Percentiles rank a stretch among this genome's conserved stretches.
Conservation (phyloP, 139 green algal genomes). For the Bryopsis sp. region DNA sequence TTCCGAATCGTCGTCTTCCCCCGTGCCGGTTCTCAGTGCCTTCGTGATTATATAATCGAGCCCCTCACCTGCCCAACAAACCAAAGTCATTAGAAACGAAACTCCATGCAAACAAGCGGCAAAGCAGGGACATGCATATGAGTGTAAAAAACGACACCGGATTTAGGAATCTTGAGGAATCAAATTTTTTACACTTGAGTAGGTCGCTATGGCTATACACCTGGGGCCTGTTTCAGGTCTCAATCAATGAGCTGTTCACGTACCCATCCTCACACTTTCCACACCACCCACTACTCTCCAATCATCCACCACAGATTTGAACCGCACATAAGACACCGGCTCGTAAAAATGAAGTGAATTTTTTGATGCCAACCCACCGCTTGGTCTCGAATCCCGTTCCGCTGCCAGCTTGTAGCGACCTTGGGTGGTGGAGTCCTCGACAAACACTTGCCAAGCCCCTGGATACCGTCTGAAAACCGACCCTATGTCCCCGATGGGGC, state of each 20-base stretch:
- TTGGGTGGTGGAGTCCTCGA: slow-evolving; percentile 38
- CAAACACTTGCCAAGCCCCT: slow-evolving; percentile 66
- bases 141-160: too few relatives aligned
- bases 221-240: background rate
- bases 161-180: slow-evolving; percentile 7
- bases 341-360: background rate
- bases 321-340: background rate
- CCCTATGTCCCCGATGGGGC: slow-evolving; percentile 66
- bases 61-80: slow-evolving; percentile 28
- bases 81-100: background rate
- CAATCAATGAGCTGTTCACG: background rate
- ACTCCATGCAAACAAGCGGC: slow-evolving; percentile 1
- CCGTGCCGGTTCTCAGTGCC: slow-evolving; percentile 23
- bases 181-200: too few relatives aligned
- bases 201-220: too few relatives aligned
- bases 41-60: slow-evolving; percentile 41
- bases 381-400: slow-evolving; percentile 12
- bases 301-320: background rate
- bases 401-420: slow-evolving; percentile 26
- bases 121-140: background rate
- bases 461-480: slow-evolving; percentile 73
- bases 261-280: too few relatives aligned
- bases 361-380: background rate
- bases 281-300: too few relatives aligned
- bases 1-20: slow-evolving; percentile 12